These are phyloP conservation scores for Conoideocrella luteorostrata DNA, from an alignment of 2,329 filamentous ascomycete species.

Conservation along the genomic window DNA sequence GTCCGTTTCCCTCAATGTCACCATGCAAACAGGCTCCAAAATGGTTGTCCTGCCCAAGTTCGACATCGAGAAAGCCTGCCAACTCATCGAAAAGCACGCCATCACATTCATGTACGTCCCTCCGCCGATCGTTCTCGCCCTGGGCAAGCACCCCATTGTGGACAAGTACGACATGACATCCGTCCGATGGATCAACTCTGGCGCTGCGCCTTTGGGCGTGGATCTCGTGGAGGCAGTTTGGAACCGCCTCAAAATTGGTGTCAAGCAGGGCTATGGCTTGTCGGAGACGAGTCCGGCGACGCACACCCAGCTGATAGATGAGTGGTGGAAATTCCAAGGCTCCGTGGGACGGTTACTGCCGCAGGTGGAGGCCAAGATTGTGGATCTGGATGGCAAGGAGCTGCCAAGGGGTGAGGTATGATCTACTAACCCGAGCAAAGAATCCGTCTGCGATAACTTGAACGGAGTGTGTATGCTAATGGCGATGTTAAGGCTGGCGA, in stretches of 20 bases:
- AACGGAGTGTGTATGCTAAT: slow-evolving; percentile 26
- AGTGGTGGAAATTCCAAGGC: slow-evolving; percentile 72
- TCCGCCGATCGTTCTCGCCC: slow-evolving; percentile 73
- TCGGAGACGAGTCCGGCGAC: slow-evolving; percentile 80
- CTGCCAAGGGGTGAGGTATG: slow-evolving; percentile 46
- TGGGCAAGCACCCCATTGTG: slow-evolving; percentile 73
- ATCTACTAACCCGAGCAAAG: too few relatives aligned
- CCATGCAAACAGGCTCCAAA: slow-evolving; percentile 55
- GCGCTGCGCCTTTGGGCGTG: slow-evolving; percentile 74
- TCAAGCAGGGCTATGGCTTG: slow-evolving; percentile 91
- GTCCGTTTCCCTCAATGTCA: slow-evolving; percentile 22
- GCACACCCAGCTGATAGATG: slow-evolving; percentile 64
- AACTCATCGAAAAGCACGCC: slow-evolving; percentile 64
- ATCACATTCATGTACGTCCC: slow-evolving; percentile 78
- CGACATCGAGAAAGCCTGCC: slow-evolving; percentile 72
- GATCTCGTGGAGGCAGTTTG: slow-evolving; percentile 76
- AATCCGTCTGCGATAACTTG: too few relatives aligned
- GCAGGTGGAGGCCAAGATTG: slow-evolving; percentile 76
- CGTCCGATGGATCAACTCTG: slow-evolving; percentile 78
- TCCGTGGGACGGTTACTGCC: slow-evolving; percentile 72
- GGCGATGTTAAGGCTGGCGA: slow-evolving; percentile 39
- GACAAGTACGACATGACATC: slow-evolving; percentile 74
- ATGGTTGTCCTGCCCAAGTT: slow-evolving; percentile 70
- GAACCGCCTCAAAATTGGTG: slow-evolving; percentile 64
- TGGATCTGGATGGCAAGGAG: slow-evolving; percentile 53